phyloP scores from a whole-genome alignment of 2,329 filamentous ascomycete species.

The Hymenoscyphus fructigenus region DNA sequence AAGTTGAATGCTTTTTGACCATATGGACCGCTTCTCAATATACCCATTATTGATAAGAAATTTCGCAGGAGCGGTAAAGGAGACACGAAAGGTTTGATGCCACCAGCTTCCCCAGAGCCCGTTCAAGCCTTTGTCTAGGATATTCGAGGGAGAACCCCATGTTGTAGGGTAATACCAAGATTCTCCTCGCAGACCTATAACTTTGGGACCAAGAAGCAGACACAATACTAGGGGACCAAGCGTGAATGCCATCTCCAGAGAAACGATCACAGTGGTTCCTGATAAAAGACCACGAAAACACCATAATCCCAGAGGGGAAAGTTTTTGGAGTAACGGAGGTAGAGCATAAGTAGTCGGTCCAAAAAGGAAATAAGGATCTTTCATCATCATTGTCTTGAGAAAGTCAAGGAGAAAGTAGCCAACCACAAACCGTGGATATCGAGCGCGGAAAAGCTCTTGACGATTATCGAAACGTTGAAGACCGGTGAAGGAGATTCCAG shows the following conservation, averaged over 20 bases:
- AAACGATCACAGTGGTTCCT: slow-evolving; percentile 55
- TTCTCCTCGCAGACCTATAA: slow-evolving; percentile 54
- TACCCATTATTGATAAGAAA: slow-evolving; percentile 46
- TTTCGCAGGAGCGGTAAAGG: slow-evolving; percentile 61
- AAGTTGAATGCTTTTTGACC: slow-evolving; percentile 39
- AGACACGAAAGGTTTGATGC: slow-evolving; percentile 85
- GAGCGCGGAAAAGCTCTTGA: slow-evolving; percentile 45
- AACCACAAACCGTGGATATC: slow-evolving; percentile 48
- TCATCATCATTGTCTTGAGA: slow-evolving; percentile 65
- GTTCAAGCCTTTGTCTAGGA: slow-evolving; percentile 68
- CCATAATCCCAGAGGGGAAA: slow-evolving; percentile 48
- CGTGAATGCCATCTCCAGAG: slow-evolving; percentile 61
- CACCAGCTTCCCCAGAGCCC: slow-evolving; percentile 86
- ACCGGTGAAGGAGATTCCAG: slow-evolving; percentile 44
- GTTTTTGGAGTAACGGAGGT: slow-evolving; percentile 44
- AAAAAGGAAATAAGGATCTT: slow-evolving; percentile 75
- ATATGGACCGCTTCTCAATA: slow-evolving; percentile 38
- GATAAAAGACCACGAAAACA: slow-evolving; percentile 57
- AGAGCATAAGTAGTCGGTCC: slow-evolving; percentile 46
- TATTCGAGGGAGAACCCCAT: slow-evolving; percentile 52
- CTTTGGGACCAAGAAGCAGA: slow-evolving; percentile 47
- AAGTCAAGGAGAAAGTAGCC: slow-evolving; percentile 70
- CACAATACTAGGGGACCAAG: slow-evolving; percentile 59
- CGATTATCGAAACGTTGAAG: slow-evolving; percentile 46
- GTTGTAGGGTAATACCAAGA: slow-evolving; percentile 61